Base-by-base conservation (phyloP, 2,329 filamentous ascomycete species). In the Hypoxylon sp. region DNA sequence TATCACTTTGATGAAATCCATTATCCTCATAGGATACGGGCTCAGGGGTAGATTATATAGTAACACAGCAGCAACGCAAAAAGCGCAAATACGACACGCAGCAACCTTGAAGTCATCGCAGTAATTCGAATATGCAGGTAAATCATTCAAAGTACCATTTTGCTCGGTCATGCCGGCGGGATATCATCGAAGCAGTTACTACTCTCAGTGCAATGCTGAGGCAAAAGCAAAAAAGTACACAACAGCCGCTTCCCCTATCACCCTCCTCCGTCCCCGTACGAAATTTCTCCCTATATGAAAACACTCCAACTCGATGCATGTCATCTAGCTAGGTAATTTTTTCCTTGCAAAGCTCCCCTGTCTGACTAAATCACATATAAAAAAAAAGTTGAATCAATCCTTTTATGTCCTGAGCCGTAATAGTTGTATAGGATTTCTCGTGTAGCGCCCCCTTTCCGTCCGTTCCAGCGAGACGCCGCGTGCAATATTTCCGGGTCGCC, bases 81-180 rank as follows among this genome's bases (percentile, higher is more conserved):
- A 36, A 13, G 34, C 13, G 5, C 34, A 36, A 14, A n/a, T 7
- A 14, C 13, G 6, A 43, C 38, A 43, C 38, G 11, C 2, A n/a
- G 17, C 17, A 41, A 43, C 17, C 2, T 9, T n/a, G n/a, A 38
- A 43, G 43, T n/a, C 10, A 56, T n/a, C 38, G 2, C 10, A 17
- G 3, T 2, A 36, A 43, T 36, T 56, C 34, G 11, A n/a, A n/a
- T 14, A 61, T 36, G n/a, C 53, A 50, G 50, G 43, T 67, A 57
- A 57, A 32, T 68, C 45, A 66, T 61, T 59, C 43, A 48, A 60
- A 72, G 45, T 71, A 67, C 62, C 66, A 71, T 74, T 76, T 67
- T 68, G 73, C 75, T 75, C 75, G 76, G 75, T 71, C 69, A 59
- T 68, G 75, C 75, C 76, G 76, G 75, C 73, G 74, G 76, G 76